These are phyloP conservation scores for Globisporangium paroecandrum DNA, from an alignment of 352 stramenopile genomes.

Conservation along the genomic window DNA sequence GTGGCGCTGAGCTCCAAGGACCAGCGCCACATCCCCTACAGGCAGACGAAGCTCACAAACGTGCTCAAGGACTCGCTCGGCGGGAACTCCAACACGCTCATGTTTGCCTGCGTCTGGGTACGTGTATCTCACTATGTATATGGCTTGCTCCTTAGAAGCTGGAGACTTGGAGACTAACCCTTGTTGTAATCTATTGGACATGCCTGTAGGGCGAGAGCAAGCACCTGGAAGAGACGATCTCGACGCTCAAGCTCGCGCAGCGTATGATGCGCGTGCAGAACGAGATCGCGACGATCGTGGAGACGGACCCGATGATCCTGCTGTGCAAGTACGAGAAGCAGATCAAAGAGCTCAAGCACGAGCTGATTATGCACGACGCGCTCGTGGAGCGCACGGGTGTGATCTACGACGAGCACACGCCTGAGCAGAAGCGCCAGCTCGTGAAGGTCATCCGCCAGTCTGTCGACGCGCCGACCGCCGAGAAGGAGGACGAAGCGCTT, in stretches of 20 bases:
- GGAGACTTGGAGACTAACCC: background rate
- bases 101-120: conserved; percentile 93
- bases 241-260: conserved; percentile 90
- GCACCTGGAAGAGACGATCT: conserved; percentile 93
- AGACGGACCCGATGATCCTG: conserved; percentile 82
- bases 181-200: background rate
- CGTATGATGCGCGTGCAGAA: conserved; percentile 95
- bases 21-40: conserved; percentile 88
- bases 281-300: conserved; percentile 77
- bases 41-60: conserved; percentile 94
- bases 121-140: background rate
- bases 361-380: conserved; percentile 93
- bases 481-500: conserved; percentile 78
- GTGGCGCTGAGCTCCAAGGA: conserved; percentile 79
- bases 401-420: conserved; percentile 89
- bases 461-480: conserved; percentile 54
- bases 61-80: conserved; percentile 92
- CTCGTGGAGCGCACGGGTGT: conserved; percentile 81
- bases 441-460: conserved; percentile 69
- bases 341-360: conserved; percentile 91
- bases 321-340: conserved; percentile 90
- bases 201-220: conserved; percentile 65
- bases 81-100: conserved; percentile 94
- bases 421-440: conserved; percentile 87
- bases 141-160: background rate